Base-by-base conservation (phyloP, 768 basidiomycete species). In the Suillus clintonianus region DNA sequence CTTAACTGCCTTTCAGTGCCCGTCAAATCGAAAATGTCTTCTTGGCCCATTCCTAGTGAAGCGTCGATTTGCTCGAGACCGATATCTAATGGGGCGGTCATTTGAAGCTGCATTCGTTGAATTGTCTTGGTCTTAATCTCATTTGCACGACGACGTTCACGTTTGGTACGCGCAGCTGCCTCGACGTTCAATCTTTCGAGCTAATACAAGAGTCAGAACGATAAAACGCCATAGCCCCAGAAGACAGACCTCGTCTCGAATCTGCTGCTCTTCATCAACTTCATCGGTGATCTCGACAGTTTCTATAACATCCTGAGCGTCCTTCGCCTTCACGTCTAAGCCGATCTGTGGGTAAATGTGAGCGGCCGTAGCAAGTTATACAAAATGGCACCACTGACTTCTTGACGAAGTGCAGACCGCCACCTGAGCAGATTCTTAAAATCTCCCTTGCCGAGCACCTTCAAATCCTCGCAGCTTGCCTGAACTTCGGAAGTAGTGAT, bases 11-110 rank as follows among this genome's bases (percentile, higher is more conserved):
- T 78, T 73, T 90, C 87, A 6, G 88, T 85, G 50, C 83, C 80
- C 56, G 80, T 86, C 47, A 99, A 84, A 71, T 96, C 94, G 70
- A 99, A 99, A 27, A 97, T 80, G 68, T 99, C 95, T 30, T 89
- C 91, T 69, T 91, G 89, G 7, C 92, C 92, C 27, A 85, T 72
- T n/a, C 79, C 81, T 19, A 97, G 82, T 19, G 90, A 82, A 3
- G 86, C 79, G 67, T 97, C 95, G 59, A 85, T 82, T 69, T 91
- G 91, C 70, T 95, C 93, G 64, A 95, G 76, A 73, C 95, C 96
- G 67, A 99, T 95, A 69, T 98, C 97, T 68, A 96, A 80, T n/a
- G 97, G 97, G 22, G 95, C 94, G 14, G 92, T 93, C 97, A 99
- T 99, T 72, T 93, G 90, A 53, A 99, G 83, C 74, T 99, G 97